Evolutionary conservation across 2,329 filamentous ascomycete species (phyloP).

Genomic region (Ilyonectria sp.): DNA sequence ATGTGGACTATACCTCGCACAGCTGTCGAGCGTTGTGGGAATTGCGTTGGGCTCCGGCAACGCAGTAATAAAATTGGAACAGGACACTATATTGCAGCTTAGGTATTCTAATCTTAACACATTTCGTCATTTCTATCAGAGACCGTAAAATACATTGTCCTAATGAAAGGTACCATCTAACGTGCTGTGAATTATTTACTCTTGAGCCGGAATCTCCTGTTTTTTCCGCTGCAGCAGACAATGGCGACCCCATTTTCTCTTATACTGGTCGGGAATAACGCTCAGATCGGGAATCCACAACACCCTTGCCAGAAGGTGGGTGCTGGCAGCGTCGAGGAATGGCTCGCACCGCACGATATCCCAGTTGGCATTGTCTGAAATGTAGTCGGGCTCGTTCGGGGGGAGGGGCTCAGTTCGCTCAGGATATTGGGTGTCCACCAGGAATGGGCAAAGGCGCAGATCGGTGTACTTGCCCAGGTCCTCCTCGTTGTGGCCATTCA

Average conservation of each 20-base stretch:
- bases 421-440: conserved; percentile 90
- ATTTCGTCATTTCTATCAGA: conserved; percentile 11
- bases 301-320: conserved; percentile 80
- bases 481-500: conserved; percentile 94
- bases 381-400: conserved; percentile 84
- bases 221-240: conserved; percentile 80
- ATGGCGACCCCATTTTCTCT: conserved; percentile 88
- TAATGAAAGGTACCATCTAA: not conserved
- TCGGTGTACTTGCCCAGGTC: conserved; percentile 90
- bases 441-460: conserved; percentile 81
- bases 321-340: conserved; percentile 86
- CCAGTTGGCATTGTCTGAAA: conserved; percentile 83
- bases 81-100: conserved; percentile 19
- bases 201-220: not conserved
- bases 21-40: conserved; percentile 40
- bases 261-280: conserved; percentile 78
- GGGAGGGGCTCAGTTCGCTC: conserved; percentile 66
- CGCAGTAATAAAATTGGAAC: not conserved
- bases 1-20: conserved; percentile 30
- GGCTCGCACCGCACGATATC: conserved; percentile 80
- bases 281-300: conserved; percentile 85
- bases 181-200: conserved; percentile 6
- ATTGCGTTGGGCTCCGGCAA: conserved; percentile 2
- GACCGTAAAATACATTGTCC: conserved; percentile 5
- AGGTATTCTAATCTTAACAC: conserved; percentile 15